Conservation (phyloP, 2,329 filamentous ascomycete genomes). For the Penicillium sp. region DNA sequence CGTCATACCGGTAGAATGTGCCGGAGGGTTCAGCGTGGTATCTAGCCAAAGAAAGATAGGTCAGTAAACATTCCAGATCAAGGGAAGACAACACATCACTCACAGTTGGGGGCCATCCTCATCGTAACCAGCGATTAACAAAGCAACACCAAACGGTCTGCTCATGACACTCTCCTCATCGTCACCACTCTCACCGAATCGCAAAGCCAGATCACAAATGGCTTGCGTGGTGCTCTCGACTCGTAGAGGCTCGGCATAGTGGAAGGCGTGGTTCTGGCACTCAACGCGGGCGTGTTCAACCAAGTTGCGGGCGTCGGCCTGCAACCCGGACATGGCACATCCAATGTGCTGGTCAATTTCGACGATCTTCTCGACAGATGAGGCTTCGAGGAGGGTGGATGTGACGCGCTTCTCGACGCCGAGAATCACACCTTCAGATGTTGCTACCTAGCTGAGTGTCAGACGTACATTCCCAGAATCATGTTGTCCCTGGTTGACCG, state of each 20-base stretch:
- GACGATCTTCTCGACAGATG: slow-evolving; percentile 98
- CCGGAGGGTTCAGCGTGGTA: slow-evolving; percentile 98
- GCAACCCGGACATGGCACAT: slow-evolving; percentile 96
- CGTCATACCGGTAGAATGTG: slow-evolving; percentile 98
- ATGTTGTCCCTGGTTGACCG: background rate
- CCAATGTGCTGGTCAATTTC: slow-evolving; percentile 99
- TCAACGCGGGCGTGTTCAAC: slow-evolving; percentile 97
- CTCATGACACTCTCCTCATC: slow-evolving; percentile 99
- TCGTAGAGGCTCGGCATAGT: slow-evolving; percentile 91
- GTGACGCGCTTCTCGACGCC: slow-evolving; percentile 99
- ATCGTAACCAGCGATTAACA: slow-evolving; percentile 94
- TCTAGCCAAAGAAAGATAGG: slow-evolving; percentile 39
- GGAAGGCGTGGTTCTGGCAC: slow-evolving; percentile 93
- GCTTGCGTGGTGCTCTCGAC: slow-evolving; percentile 98
- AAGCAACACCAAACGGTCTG: slow-evolving; percentile 90
- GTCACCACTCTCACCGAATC: slow-evolving; percentile 95
- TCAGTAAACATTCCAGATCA: slow-evolving; percentile 1
- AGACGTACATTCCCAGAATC: slow-evolving; percentile 11
- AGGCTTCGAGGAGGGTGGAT: slow-evolving; percentile 93
- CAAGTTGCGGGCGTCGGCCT: slow-evolving; percentile 96
- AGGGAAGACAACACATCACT: slow-evolving; percentile 27
- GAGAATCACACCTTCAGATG: slow-evolving; percentile 88
- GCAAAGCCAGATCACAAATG: slow-evolving; percentile 92
- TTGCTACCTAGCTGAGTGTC: slow-evolving; percentile 62
- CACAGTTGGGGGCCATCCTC: slow-evolving; percentile 91